phyloP scores from a whole-genome alignment of 306 rosid genomes.

The Quercus alba region DNA sequence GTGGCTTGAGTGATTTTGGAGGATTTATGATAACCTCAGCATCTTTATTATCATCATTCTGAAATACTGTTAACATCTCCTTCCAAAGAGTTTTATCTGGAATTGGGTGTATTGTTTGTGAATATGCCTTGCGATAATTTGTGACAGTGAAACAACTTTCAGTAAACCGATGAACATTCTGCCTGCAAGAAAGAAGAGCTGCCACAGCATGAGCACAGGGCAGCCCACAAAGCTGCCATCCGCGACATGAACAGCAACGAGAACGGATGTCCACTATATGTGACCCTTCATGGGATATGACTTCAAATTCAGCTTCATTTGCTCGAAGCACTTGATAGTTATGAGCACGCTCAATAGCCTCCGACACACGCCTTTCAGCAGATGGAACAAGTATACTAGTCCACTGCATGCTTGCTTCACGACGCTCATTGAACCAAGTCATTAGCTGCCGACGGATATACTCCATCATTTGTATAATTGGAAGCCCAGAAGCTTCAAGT shows the following conservation, averaged over 20 bases:
- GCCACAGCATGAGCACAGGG: constrained; percentile 60
- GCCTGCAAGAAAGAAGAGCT: constrained; percentile 52
- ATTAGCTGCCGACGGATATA: constrained; percentile 48
- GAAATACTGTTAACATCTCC: constrained; percentile 17
- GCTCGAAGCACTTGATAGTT: constrained; percentile 33
- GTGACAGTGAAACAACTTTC: constrained; percentile 54
- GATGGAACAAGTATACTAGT: constrained; percentile 44
- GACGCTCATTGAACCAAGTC: constrained; percentile 58
- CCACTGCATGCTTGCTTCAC: constrained; percentile 61
- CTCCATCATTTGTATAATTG: constrained; percentile 58
- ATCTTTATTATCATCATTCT: constrained; percentile 11
- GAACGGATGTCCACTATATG: constrained; percentile 45
- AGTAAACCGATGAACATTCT: constrained; percentile 49
- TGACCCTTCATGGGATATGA: constrained; percentile 37
- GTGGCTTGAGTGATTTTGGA: constrained; percentile 48
- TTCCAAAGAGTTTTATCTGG: constrained; percentile 52
- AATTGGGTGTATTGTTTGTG: constrained; percentile 53
- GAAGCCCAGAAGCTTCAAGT: constrained; percentile 53
- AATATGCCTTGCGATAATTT: constrained; percentile 48
- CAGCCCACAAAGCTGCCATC: constrained; percentile 54
- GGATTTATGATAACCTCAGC: constrained; percentile 36
- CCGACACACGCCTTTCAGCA: constrained; percentile 41
- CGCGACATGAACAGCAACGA: constrained; percentile 44
- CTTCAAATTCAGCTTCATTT: constrained; percentile 45
- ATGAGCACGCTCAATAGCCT: constrained; percentile 38